Evolutionary conservation across 1,284 basidiomycete species (phyloP), one percentile per base, ranked within the genome.

Genomic region (Caloboletus firmus): DNA sequence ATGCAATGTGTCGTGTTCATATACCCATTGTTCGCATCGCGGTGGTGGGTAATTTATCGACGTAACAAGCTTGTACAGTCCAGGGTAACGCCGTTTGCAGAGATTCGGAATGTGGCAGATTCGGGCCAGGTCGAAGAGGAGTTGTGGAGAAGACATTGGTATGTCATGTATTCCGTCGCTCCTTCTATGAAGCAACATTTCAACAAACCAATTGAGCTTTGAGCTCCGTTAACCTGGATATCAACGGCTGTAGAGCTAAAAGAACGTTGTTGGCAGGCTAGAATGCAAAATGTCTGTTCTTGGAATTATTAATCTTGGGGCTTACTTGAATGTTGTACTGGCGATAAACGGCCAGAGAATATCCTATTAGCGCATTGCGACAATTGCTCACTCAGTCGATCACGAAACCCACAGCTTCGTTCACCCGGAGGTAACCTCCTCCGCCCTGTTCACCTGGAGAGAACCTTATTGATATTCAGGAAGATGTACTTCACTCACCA

Each of bases 281-380:
- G 15, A 17, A 17, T 17, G 3, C 22, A 17, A 10, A 26, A 17
- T 24, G 5, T n/a, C n/a, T 24, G 40, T n/a, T 26, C 40, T 13
- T 7, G 15, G 17, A 26, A 24, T 3, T 17, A 30, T 30, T 15
- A 30, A 9, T 43, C 18, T 20, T 41, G 12, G 18, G 11, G 30
- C 36, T 18, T 42, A 48, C 46, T 43, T 48, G 46, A 13, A 48
- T 20, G 8, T 48, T 48, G 28, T 48, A 48, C 46, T 48, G 17
- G 11, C 17, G 17, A 26, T 15, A 35, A 26, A n/a, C 9, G 24
- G 9, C 36, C 24, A 46, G 45, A 24, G 17, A 22, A 32, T 22
- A 9, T n/a, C 11, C 7, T n/a, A 22, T 13, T 20, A 28, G 5
- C 11, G 17, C 24, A 37, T 13, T 3, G 3, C 9, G 17, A 9